Conservation (phyloP, 306 rosid genomes). For the Ormosia semicastrata region DNA sequence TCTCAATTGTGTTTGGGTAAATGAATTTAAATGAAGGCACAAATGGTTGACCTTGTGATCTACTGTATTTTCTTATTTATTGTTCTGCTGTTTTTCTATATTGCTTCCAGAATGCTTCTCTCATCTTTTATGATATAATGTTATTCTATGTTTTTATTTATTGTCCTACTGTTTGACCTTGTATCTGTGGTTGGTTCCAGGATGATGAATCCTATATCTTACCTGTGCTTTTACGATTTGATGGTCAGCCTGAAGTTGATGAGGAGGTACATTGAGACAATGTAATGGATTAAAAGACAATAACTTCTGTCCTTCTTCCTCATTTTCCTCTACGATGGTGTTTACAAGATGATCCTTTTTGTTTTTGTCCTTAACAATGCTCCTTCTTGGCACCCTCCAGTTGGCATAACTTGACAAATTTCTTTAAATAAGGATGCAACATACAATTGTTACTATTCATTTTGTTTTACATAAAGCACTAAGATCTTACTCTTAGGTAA, state of each 20-base stretch:
- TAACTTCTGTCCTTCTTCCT: neutral
- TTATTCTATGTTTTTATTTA: neutral
- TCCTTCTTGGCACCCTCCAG: constrained; percentile 13
- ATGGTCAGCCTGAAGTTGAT: constrained; percentile 93
- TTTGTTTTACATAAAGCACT: neutral
- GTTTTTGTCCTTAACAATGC: constrained; percentile 6
- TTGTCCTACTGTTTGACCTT: constrained; percentile 21
- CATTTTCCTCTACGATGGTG: neutral
- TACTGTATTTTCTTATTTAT: constrained; percentile 13
- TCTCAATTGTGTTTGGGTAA: neutral
- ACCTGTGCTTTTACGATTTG: constrained; percentile 91
- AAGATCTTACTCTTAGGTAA: neutral
- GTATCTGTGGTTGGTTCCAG: constrained; percentile 56
- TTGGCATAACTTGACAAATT: constrained; percentile 10
- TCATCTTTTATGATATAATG: neutral
- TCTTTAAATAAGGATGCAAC: constrained; percentile 15
- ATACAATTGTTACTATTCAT: neutral
- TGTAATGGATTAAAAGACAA: constrained; percentile 11
- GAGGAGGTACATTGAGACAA: constrained; percentile 73
- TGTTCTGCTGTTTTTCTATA: neutral
- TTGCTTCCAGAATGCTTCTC: neutral
- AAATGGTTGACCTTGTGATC: constrained; percentile 1
- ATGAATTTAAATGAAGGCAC: neutral
- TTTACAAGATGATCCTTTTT: neutral
- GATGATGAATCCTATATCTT: constrained; percentile 90